Evolutionary conservation across 768 basidiomycete species (phyloP), one percentile per base, ranked within the genome.

Genomic region (Leccinum longicurvipes): DNA sequence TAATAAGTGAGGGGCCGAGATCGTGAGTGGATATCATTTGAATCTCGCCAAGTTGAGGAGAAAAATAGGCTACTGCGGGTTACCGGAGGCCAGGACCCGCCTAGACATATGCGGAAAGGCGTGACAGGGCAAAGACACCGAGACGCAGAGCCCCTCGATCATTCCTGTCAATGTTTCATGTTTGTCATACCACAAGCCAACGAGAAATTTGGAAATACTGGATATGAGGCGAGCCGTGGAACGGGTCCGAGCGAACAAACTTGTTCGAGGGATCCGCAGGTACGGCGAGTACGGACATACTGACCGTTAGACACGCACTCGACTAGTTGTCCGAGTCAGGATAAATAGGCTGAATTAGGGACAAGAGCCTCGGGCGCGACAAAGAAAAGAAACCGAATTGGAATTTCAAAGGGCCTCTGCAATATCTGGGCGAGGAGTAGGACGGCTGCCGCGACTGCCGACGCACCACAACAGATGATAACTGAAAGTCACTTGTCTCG

Each of bases 91-190:
- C 58, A 59, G 80, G 81, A 59, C 63, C 75, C 49, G 34, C 60
- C 50, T 74, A 31, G 54, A 74, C 75, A 73, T 69, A 75, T 75
- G 25, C 39, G 72, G 75, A 62, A 62, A 67, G 17, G 27, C 45
- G 32, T 47, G 54, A 61, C 51, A 49, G 14, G 53, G 56, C 63
- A 64, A 63, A 67, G 67, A 55, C 47, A 57, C 61, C 61, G 60
- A 62, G 55, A 60, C 59, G 48, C 48, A 28, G 48, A 60, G 60
- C 60, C 70, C 62, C 66, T 72, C 76, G 79, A 80, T 79, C 77
- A 76, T 51, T 62, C 46, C 62, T 65, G 66, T 57, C 60, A 51
- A 55, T 77, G 78, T 79, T 77, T 80, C 77, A 77, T 59, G 64
- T 66, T 64, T 70, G 60, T 70, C 70, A 70, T 64, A 51, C 53